Conservation (phyloP, 2,329 filamentous ascomycete genomes). For the Diaporthe sp. region DNA sequence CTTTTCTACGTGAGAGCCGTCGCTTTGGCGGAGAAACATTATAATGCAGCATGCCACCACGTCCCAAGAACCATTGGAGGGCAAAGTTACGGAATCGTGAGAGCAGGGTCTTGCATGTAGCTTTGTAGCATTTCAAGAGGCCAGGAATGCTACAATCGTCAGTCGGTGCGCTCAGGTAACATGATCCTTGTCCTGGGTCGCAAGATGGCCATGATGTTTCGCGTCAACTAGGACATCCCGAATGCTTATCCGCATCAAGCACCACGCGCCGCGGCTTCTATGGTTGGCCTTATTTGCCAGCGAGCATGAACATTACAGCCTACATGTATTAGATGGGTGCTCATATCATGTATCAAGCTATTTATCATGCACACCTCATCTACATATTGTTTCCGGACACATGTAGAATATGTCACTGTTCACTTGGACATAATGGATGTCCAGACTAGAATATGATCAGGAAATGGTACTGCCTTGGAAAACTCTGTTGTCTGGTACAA, state of each 20-base stretch:
- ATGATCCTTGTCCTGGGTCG: neutral
- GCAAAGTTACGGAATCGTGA: neutral
- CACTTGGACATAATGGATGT: neutral
- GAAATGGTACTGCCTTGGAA: neutral
- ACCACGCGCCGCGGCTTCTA: neutral
- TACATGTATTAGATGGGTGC: neutral
- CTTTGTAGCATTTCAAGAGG: neutral
- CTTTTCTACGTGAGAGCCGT: neutral
- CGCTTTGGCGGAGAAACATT: neutral
- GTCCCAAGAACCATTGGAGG: neutral
- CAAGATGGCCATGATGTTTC: neutral
- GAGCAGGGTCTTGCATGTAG: neutral
- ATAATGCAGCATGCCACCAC: neutral
- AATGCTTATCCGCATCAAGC: slow-evolving; percentile 10
- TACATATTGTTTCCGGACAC: neutral
- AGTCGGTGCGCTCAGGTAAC: neutral
- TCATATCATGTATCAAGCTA: neutral
- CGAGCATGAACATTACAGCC: neutral
- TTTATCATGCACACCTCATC: neutral
- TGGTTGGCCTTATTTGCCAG: neutral
- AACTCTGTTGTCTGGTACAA: neutral
- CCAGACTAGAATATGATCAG: neutral
- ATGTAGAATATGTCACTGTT: neutral
- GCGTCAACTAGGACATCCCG: neutral
- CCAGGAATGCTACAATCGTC: neutral